Percentiles rank a stretch among this genome's conserved stretches.
Evolutionary conservation across 306 rosid species (phyloP).

Genomic region (Mimosa pudica): DNA sequence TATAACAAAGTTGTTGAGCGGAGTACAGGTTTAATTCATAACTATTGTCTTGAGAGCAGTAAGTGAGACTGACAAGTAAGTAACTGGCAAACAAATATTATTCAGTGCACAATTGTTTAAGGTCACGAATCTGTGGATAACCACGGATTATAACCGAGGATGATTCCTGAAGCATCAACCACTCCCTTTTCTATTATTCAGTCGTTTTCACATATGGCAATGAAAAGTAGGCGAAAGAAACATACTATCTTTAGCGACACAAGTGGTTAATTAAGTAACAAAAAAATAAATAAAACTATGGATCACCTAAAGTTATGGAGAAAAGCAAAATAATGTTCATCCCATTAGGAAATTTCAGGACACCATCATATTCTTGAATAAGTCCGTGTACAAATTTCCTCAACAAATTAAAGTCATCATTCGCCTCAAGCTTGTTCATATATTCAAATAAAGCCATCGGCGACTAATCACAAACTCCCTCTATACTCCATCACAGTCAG

Average conservation of each 20-base stretch:
- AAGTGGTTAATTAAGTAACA: not conserved
- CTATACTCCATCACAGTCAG: slow-evolving; percentile 32
- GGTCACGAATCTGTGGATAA: not conserved
- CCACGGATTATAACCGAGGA: not conserved
- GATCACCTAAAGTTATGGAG: slow-evolving; percentile 6
- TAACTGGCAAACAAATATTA: not conserved
- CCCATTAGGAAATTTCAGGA: not conserved
- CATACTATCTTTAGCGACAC: not conserved
- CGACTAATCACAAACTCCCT: slow-evolving; percentile 24
- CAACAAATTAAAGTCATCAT: not conserved
- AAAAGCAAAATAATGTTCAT: not conserved
- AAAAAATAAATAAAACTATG: not conserved
- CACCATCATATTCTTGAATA: not conserved
- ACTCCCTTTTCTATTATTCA: slow-evolving; percentile 1
- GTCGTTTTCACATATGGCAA: slow-evolving; percentile 16
- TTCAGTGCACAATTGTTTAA: not conserved
- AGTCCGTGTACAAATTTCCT: not conserved
- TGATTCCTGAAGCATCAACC: slow-evolving; percentile 6
- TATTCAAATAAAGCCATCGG: slow-evolving; percentile 19
- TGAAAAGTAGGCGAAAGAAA: not conserved
- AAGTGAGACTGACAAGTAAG: not conserved
- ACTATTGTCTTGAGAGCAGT: not conserved
- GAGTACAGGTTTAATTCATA: not conserved
- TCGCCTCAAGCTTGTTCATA: slow-evolving; percentile 9
- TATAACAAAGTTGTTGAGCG: not conserved